Percentiles rank a stretch among this genome's conserved stretches.
Evolutionary conservation across 2,329 filamentous ascomycete species (phyloP).

Genomic region (Neonectria faginata): DNA sequence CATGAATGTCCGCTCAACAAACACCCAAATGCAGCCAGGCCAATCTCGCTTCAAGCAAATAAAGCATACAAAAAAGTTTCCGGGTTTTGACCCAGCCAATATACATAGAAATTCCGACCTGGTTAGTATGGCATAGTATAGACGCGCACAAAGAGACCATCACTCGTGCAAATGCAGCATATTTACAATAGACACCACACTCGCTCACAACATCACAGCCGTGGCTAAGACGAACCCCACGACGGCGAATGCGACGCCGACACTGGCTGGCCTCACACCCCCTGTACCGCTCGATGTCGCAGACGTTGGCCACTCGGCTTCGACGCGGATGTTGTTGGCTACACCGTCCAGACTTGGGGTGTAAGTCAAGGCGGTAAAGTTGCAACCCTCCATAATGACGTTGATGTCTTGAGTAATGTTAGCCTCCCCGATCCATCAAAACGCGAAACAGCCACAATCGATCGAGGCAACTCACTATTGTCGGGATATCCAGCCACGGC

Average conservation of each 20-base stretch:
- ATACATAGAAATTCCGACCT: slow-evolving; percentile 8
- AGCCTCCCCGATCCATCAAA: background rate
- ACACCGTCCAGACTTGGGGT: slow-evolving; percentile 46
- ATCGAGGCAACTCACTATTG: slow-evolving; percentile 47
- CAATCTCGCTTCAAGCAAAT: background rate
- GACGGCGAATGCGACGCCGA: background rate
- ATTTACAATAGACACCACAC: slow-evolving; percentile 10
- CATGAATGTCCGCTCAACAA: background rate
- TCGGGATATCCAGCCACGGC: slow-evolving; percentile 45
- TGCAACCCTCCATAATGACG: slow-evolving; percentile 52
- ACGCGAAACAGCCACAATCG: background rate
- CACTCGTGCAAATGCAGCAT: slow-evolving; percentile 27
- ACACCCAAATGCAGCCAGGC: background rate
- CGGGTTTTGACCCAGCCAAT: slow-evolving; percentile 3
- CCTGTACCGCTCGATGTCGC: slow-evolving; percentile 13
- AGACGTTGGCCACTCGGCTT: slow-evolving; percentile 46
- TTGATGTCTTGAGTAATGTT: slow-evolving; percentile 50
- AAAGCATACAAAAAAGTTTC: slow-evolving; percentile 1
- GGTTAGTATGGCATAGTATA: slow-evolving; percentile 9
- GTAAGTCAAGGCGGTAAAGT: slow-evolving; percentile 48
- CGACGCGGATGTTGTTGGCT: slow-evolving; percentile 50
- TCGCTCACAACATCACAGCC: background rate
- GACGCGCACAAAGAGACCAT: slow-evolving; percentile 21
- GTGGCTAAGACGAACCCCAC: background rate
- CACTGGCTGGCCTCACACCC: background rate